Conservation (phyloP, 169 alveolate species). For the Cryptosporidium ubiquitum region DNA sequence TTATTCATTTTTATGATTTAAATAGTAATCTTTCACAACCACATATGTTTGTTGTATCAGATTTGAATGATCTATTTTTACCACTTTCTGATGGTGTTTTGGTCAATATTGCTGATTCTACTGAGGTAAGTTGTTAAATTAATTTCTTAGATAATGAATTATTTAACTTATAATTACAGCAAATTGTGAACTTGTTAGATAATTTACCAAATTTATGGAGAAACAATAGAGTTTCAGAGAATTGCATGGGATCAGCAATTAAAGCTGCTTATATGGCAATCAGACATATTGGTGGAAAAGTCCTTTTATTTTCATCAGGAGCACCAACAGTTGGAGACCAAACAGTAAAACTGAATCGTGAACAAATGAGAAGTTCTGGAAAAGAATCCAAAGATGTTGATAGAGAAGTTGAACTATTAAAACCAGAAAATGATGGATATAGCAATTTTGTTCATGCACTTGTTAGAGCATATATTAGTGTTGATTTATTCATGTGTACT, state of each 20-base stretch:
- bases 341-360: conserved; percentile 81
- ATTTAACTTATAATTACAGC: conserved; percentile 7
- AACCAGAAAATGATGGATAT: conserved; percentile 81
- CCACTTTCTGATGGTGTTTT: conserved; percentile 93
- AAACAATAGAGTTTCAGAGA: conserved; percentile 84
- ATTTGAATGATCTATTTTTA: conserved; percentile 90
- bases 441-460: conserved; percentile 75
- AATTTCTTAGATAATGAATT: background rate
- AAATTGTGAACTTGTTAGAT: conserved; percentile 81
- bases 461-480: conserved; percentile 79
- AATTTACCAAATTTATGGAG: conserved; percentile 88
- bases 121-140: conserved; percentile 75
- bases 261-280: conserved; percentile 90
- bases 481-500: conserved; percentile 88
- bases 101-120: conserved; percentile 86
- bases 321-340: conserved; percentile 88
- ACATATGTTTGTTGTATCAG: conserved; percentile 92
- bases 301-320: conserved; percentile 86
- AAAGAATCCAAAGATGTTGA: conserved; percentile 76
- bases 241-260: conserved; percentile 90
- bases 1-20: conserved; percentile 93
- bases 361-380: conserved; percentile 75
- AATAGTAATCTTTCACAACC: conserved; percentile 85
- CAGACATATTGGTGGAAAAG: conserved; percentile 95
- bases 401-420: conserved; percentile 82